Percentiles rank a stretch among this genome's conserved stretches.
Evolutionary conservation across 2,329 filamentous ascomycete genomes (phyloP).

Genomic region (Cladobotryum mycophilum): DNA sequence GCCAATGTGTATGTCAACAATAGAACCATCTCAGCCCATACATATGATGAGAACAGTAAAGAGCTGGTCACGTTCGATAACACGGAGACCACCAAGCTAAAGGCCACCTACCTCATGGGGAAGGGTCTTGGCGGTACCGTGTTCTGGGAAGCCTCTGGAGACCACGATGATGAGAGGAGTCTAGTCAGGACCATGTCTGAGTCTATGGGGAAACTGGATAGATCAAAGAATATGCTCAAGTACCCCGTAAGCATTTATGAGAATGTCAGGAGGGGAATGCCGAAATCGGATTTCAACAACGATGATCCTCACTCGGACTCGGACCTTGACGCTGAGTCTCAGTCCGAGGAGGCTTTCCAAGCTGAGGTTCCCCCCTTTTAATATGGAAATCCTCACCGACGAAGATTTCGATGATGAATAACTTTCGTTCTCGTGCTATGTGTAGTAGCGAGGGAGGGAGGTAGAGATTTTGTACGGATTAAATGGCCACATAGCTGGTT

Average conservation of each 20-base stretch:
- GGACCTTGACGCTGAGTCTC: no score
- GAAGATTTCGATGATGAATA: no score
- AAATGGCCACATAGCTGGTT: no score
- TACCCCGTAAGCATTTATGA: conserved; percentile 53
- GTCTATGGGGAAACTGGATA: conserved; percentile 43
- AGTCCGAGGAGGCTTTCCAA: no score
- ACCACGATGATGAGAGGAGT: conserved; percentile 47
- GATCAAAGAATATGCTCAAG: conserved; percentile 43
- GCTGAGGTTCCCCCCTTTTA: no score
- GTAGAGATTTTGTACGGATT: no score
- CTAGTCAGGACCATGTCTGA: conserved; percentile 50
- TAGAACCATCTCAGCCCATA: conserved; percentile 59
- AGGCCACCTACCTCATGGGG: conserved; percentile 56
- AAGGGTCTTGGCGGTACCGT: conserved; percentile 66
- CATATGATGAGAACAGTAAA: conserved; percentile 52
- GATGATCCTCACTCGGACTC: no score
- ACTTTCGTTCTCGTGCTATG: no score
- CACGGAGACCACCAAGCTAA: conserved; percentile 49
- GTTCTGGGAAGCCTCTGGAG: conserved; percentile 78
- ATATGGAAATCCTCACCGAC: no score
- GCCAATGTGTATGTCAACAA: conserved; percentile 52
- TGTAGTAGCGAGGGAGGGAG: no score
- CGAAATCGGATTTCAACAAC: not conserved
- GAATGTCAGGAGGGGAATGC: conserved; percentile 44
- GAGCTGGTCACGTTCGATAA: conserved; percentile 69